Percentiles rank a stretch among this genome's conserved stretches.
phyloP scores from a whole-genome alignment of 306 rosid genomes.

The Begonia masoniana region DNA sequence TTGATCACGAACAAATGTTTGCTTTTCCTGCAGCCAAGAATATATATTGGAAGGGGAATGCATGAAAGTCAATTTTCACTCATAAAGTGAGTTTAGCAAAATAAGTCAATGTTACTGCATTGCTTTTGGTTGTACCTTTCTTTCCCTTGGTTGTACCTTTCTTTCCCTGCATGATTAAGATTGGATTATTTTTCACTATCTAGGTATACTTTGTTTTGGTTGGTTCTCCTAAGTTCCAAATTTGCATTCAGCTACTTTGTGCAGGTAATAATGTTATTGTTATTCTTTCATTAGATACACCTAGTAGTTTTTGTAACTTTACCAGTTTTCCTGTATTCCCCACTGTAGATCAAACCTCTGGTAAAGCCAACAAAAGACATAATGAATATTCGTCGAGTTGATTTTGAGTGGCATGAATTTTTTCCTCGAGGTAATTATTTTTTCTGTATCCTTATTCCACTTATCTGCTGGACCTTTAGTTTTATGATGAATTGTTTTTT shows the following conservation, averaged over 20 bases:
- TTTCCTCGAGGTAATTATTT: slow-evolving; percentile 53
- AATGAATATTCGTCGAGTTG: slow-evolving; percentile 55
- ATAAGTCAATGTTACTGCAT: slow-evolving; percentile 6
- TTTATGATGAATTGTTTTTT: slow-evolving; percentile 17
- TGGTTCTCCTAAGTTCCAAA: slow-evolving; percentile 65
- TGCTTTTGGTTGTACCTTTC: not conserved
- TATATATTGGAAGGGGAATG: slow-evolving; percentile 94
- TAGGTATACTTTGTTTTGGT: slow-evolving; percentile 95
- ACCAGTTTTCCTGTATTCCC: not conserved
- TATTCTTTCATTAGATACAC: too few species aligned
- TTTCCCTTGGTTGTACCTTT: too few species aligned
- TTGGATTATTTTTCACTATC: slow-evolving; percentile 19
- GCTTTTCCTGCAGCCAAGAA: slow-evolving; percentile 62
- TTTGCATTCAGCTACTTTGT: slow-evolving; percentile 65
- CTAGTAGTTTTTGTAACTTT: too few species aligned
- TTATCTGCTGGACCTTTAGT: slow-evolving; percentile 10
- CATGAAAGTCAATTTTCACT: slow-evolving; percentile 93
- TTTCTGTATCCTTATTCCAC: not conserved
- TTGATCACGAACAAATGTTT: slow-evolving; percentile 6
- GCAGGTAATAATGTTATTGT: slow-evolving; percentile 38
- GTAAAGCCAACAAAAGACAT: slow-evolving; percentile 80
- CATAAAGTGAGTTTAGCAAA: slow-evolving; percentile 55
- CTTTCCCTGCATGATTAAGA: slow-evolving; percentile 7
- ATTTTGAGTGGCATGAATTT: slow-evolving; percentile 83
- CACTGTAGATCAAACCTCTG: slow-evolving; percentile 68